Conservation (phyloP, 306 rosid genomes). For the Quercus aquifolioides region DNA sequence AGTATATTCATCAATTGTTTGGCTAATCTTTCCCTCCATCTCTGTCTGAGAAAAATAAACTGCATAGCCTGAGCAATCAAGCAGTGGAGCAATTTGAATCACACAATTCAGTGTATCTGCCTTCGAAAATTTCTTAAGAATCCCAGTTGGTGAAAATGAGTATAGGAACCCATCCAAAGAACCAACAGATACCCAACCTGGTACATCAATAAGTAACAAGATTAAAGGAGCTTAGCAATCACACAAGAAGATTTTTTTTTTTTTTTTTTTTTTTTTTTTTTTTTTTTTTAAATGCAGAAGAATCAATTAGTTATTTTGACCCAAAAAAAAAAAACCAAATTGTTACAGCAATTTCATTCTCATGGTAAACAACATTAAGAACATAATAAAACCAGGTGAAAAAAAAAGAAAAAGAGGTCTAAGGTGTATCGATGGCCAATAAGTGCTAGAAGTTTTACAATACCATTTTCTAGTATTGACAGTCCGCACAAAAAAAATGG, state of each 20-base stretch:
- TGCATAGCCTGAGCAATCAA: conserved; percentile 83
- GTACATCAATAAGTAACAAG: not conserved
- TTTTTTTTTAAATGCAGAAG: too few species aligned
- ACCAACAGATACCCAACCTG: conserved; percentile 81
- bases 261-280: too few species aligned
- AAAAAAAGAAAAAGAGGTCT: too few species aligned
- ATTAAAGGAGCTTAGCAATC: not conserved
- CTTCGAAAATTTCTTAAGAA: too few species aligned
- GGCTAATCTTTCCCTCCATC: conserved; percentile 68
- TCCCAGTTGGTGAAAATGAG: too few species aligned
- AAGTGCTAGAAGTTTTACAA: too few species aligned
- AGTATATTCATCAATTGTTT: conserved; percentile 37
- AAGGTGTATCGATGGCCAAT: too few species aligned
- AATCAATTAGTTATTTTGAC: not conserved
- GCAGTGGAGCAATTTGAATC: conserved; percentile 59
- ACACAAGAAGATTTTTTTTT: too few species aligned
- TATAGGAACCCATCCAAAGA: conserved; percentile 83
- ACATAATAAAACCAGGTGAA: not conserved
- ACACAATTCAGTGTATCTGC: conserved; percentile 29
- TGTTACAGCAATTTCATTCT: not conserved
- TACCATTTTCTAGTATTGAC: too few species aligned
- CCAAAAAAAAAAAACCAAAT: not conserved
- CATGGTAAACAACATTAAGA: not conserved
- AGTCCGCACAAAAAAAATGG: too few species aligned
- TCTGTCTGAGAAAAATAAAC: conserved; percentile 61